phyloP scores from a whole-genome alignment of 2,329 filamentous ascomycete species.

The Xylariaceae sp. region DNA sequence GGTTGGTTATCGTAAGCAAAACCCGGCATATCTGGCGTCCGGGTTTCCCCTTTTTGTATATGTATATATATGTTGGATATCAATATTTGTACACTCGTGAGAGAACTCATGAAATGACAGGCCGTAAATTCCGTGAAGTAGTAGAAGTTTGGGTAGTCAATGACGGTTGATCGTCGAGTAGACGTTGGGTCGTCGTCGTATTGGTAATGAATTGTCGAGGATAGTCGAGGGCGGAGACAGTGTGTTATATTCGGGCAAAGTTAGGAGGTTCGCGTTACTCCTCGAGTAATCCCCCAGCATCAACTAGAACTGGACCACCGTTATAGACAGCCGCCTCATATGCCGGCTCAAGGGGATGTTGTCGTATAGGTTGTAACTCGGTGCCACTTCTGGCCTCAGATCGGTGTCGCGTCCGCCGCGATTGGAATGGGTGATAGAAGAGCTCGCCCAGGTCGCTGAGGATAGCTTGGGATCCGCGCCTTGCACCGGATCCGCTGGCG shows the following conservation, averaged over 20 bases:
- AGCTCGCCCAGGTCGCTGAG: conserved; percentile 56
- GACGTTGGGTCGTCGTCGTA: conserved; percentile 1
- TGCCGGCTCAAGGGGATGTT: conserved; percentile 35
- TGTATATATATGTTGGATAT: too few relatives aligned
- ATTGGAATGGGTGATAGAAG: conserved; percentile 40
- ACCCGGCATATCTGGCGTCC: too few relatives aligned
- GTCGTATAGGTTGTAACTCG: conserved; percentile 45
- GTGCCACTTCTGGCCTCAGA: conserved; percentile 35
- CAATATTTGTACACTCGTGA: too few relatives aligned
- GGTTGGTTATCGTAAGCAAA: too few relatives aligned
- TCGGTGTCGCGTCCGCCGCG: conserved; percentile 30
- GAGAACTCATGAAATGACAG: too few relatives aligned
- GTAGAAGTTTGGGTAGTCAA: too few relatives aligned
- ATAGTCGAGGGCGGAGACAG: not conserved
- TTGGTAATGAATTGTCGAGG: conserved; percentile 1
- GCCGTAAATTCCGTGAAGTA: too few relatives aligned
- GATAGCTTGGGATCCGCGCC: conserved; percentile 54
- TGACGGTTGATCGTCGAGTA: too few relatives aligned
- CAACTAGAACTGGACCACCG: conserved; percentile 34
- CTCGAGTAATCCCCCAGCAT: conserved; percentile 40
- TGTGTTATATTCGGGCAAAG: too few relatives aligned
- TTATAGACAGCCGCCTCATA: conserved; percentile 30
- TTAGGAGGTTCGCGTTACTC: too few relatives aligned
- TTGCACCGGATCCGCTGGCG: conserved; percentile 42
- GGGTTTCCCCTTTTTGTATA: too few relatives aligned